Evolutionary conservation across 495 filamentous ascomycete species (phyloP), one percentile per base, ranked within the genome.

Genomic region (Hypoxylon lienhwacheense): DNA sequence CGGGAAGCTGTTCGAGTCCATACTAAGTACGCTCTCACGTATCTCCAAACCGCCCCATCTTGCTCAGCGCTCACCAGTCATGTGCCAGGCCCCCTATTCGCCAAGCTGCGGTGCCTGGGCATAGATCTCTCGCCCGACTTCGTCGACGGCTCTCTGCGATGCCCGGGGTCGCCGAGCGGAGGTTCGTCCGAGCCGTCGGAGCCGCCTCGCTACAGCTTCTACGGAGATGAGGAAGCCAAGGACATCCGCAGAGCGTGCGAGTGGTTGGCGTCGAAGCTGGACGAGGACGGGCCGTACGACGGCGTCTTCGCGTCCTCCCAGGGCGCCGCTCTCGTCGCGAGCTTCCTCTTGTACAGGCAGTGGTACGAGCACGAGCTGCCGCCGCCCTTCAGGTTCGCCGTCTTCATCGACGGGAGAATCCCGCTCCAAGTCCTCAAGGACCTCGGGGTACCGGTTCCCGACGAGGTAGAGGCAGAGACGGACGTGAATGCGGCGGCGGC

Each of bases 231-330:
- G 20, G 66, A 69, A 12, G 32, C 66, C 32, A 61, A 70, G 16
- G 55, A 58, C 12, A 71, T 83, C 49, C 65, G 61, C 0, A 53
- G 53, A 11, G 67, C 77, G 21, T 70, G 72, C 58, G 37, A 60
- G 17, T 77, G 77, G 77, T 69, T 88, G 29, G 54, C 63, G 12
- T 64, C 69, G 6, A 70, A 77, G 45, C 55, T 85, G 32, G 68
- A 72, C 2, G 47, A 61, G 2, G 63, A 80, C 26, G 83, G 81
- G 0, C 82, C 82, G 1, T 87, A 81, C 68, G 85, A 87, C 56
- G 73, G 74, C 12, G 74, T 85, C 6, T 66, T 85, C 54, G 73
- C 73, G 53, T 86, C 83, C 61, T 83, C 80, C 5, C 81, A 87
- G 39, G 83, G 83, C 11, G 81, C 77, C 43, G 62, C 73, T 3